phyloP scores from a whole-genome alignment of 345 rosid species.

The Camelina laxa region DNA sequence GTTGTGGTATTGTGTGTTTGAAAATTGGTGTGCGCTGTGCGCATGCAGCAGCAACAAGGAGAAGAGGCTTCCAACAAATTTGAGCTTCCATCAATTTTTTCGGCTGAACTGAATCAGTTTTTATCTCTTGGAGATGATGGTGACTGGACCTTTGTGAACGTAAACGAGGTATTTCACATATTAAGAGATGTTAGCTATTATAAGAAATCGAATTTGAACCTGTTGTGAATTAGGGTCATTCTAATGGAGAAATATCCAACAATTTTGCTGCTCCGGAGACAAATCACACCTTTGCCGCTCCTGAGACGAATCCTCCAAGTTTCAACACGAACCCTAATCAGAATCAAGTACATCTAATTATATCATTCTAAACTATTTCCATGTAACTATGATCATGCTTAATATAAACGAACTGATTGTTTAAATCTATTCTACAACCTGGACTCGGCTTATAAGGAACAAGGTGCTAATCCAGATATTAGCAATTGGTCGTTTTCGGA shows the following conservation, averaged over 20 bases:
- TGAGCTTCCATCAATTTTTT: no score
- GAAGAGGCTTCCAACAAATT: constrained; percentile 17
- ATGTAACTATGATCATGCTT: not conserved
- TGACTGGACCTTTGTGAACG: constrained; percentile 23
- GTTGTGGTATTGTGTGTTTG: not conserved
- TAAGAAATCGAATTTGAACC: not conserved
- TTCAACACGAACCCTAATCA: constrained; percentile 10
- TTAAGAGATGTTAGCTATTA: not conserved
- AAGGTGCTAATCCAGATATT: constrained; percentile 15
- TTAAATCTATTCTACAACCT: constrained; percentile 4
- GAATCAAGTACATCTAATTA: constrained; percentile 33
- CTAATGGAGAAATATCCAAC: constrained; percentile 28
- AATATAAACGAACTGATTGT: not conserved
- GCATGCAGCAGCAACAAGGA: constrained; percentile 24
- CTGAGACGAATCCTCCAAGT: not conserved
- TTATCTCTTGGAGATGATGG: constrained; percentile 21
- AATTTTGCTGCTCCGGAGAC: constrained; percentile 23
- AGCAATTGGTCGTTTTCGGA: constrained; percentile 26
- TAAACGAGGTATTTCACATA: constrained; percentile 31
- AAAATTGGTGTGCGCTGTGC: not conserved
- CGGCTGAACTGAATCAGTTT: constrained; percentile 21
- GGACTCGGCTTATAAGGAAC: constrained; percentile 29
- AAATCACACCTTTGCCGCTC: no score
- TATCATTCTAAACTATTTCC: constrained; percentile 5
- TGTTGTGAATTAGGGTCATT: constrained; percentile 23